Evolutionary conservation across 1,284 basidiomycete genomes (phyloP), one percentile per base, ranked within the genome.

Genomic region (Somion occarium): DNA sequence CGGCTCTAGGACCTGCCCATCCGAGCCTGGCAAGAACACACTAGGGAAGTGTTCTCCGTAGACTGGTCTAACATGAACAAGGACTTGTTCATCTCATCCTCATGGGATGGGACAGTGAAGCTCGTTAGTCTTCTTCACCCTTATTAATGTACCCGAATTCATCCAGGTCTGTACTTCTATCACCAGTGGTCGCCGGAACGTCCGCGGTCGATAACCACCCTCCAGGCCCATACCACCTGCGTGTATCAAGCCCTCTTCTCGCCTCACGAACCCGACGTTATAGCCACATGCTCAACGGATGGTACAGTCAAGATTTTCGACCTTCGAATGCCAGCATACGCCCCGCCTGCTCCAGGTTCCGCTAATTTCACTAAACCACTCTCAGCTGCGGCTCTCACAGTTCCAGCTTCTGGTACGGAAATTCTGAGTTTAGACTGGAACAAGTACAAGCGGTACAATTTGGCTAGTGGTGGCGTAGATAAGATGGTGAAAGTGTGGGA

Each of bases 41-140:
- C 83, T 4, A 81, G 88, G 42, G 96, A 99, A 65, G 91, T 94
- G 4, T 95, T 93, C 71, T 89, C 88, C n/a, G 82, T 98, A 11
- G 93, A 99, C 68, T 99, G 96, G 96, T 95, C 90, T 57, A 98
- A 98, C 67, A 70, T 97, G 53, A 85, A 90, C 60, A 99, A 99
- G 68, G 87, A 93, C 54, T 77, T 82, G 1, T 98, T 99, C 67
- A 82, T 82, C 3, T 94, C 92, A 1, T 82, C 87, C 1, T 92
- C 88, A 20, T 98, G 96, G 96, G 96, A 99, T 65, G 92, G 91
- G 25, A 83, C 79, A 2, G 80, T 96, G 37, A 95, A 97, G 69
- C 65, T 98, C 38, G 94, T 94, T 61, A 74, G 0, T 15, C 15
- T 25, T 23, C 43, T 15, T 49, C 13, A 39, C 19, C 20, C 15